Evolutionary conservation across 345 rosid species (phyloP), one percentile per base, ranked within the genome.

Genomic region (Arabis hirsuta): DNA sequence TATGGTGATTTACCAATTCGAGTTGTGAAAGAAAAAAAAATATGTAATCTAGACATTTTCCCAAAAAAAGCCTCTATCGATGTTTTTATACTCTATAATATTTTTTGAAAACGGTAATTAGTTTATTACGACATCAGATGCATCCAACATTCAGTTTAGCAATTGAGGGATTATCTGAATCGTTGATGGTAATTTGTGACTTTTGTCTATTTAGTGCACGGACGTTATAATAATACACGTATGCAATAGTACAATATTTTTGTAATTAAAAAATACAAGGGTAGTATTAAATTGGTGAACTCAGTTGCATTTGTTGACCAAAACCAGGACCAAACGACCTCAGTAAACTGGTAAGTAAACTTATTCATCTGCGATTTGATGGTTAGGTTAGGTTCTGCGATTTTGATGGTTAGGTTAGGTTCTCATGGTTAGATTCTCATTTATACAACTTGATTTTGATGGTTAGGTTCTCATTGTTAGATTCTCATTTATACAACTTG

Each of bases 151-250:
- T 55, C 5, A 14, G 12, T 14, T 38, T 10, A 50, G 19, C 19
- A 48, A 22, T 36, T 9, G 27, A 70, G 14, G 22, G 22, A 43
- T 71, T 50, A 29, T 71, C 62, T 71, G 6, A 57, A 22, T 36
- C 36, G 38, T 20, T 65, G 16, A 56, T 65, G 32, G 19, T 20
- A 58, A 58, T 51, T 38, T 53, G 43, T 60, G 9, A 59, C 42
- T 59, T 26, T 53, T 65, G 32, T 26, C 51, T 41, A 27, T 43
- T 67, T 51, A 66, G 55, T 67, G 78, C 69, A 60, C 69, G 56
- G 63, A 74, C 62, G 64, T 68, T 58, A 57, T 57, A 24, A 58
- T 36, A 29, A 29, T 29, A 29, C 4, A 29, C 32, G 32, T 29
- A 29, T 29, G 32, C 5, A 29, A 3, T 1, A 7, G 58, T 22